Evolutionary conservation across 2,329 filamentous ascomycete species (phyloP).

Genomic region (Leptographium flavum): DNA sequence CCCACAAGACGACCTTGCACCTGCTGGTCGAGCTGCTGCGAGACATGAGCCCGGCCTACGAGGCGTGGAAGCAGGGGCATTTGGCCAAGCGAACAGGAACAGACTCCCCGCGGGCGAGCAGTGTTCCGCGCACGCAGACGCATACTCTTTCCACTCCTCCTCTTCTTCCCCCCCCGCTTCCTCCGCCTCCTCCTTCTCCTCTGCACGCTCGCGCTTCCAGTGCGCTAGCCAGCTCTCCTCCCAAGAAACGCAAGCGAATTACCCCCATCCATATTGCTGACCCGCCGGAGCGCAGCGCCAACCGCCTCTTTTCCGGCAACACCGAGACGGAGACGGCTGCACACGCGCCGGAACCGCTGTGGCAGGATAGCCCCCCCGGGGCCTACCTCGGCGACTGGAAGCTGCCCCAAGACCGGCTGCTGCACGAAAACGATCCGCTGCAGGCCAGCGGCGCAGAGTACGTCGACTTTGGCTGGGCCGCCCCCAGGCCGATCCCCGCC

Average conservation of each 20-base stretch:
- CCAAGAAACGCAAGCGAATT: constrained; percentile 17
- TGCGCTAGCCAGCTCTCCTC: too few relatives aligned
- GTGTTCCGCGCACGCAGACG: too few relatives aligned
- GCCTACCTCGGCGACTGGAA: constrained; percentile 23
- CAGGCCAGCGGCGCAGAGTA: background rate
- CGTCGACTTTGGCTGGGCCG: constrained; percentile 6
- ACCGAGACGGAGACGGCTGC: background rate
- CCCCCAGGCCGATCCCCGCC: constrained; percentile 17
- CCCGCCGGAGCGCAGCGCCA: background rate
- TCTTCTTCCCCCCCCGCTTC: too few relatives aligned
- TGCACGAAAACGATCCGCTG: constrained; percentile 5
- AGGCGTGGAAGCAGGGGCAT: constrained; percentile 15
- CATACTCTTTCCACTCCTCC: too few relatives aligned
- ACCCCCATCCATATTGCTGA: constrained; percentile 13
- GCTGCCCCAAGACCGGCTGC: constrained; percentile 10
- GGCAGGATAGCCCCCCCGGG: constrained; percentile 5
- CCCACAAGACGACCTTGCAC: constrained; percentile 42
- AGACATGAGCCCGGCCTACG: constrained; percentile 34
- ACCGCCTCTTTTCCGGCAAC: background rate
- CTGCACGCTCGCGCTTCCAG: too few relatives aligned
- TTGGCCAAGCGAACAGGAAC: too few relatives aligned
- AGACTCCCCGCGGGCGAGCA: too few relatives aligned
- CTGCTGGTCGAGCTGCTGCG: constrained; percentile 44
- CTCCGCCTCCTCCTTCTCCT: too few relatives aligned
- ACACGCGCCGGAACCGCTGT: background rate